These are phyloP conservation scores for Pyrenopolyporus hunteri DNA, from an alignment of 495 filamentous ascomycete genomes.

Conservation along the genomic window DNA sequence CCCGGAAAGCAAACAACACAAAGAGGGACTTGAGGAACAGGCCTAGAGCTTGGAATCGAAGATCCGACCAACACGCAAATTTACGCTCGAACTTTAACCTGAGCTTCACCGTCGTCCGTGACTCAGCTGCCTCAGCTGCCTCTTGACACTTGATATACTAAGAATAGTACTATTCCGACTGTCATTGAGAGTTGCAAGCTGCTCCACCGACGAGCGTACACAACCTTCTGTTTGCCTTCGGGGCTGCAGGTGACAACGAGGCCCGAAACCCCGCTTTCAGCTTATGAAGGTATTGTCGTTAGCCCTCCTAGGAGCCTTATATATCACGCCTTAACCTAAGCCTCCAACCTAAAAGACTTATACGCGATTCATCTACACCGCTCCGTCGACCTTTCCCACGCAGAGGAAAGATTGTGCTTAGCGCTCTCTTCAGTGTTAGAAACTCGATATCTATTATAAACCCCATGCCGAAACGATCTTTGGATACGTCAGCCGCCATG, in stretches of 20 bases:
- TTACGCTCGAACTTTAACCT: constrained; percentile 4
- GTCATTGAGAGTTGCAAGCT: constrained; percentile 1
- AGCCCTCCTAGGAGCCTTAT: background rate
- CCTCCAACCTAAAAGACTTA: background rate
- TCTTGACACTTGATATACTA: background rate
- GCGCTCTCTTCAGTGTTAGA: background rate
- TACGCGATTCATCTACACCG: background rate
- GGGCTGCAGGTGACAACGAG: constrained; percentile 33
- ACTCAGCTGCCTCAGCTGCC: background rate
- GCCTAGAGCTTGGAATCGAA: background rate
- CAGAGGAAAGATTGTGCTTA: background rate
- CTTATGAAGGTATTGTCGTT: constrained; percentile 4
- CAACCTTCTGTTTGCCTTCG: constrained; percentile 20
- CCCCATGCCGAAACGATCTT: constrained; percentile 39
- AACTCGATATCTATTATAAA: background rate
- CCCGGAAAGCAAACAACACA: background rate
- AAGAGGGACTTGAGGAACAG: background rate
- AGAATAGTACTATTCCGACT: background rate
- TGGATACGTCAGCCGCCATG: constrained; percentile 28
- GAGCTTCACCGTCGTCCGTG: constrained; percentile 1
- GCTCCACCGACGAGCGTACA: background rate
- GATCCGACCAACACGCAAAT: background rate
- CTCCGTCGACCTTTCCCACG: background rate
- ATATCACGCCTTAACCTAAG: constrained; percentile 5
- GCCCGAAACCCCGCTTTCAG: constrained; percentile 24